Percentiles rank a stretch among this genome's conserved stretches.
Evolutionary conservation across 108 stramenopile species (phyloP).

Genomic region (Skeletonema tropicum): DNA sequence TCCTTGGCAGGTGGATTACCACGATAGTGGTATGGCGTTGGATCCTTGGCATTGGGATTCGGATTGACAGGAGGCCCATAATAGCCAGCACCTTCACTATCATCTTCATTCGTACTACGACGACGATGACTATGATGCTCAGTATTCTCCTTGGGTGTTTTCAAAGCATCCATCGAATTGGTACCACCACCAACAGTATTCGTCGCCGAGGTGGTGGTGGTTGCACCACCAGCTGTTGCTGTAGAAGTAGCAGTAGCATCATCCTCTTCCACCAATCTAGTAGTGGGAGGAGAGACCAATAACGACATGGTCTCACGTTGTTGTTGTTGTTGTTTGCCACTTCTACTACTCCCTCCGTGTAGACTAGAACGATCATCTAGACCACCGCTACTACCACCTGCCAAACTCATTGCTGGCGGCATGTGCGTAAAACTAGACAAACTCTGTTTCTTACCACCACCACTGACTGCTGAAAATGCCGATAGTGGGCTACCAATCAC

Average conservation of each 20-base stretch:
- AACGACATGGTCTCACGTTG: slow-evolving; percentile 2
- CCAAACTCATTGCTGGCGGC: no score
- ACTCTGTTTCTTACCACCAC: background rate
- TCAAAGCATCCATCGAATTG: background rate
- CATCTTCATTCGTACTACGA: background rate
- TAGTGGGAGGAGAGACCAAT: background rate
- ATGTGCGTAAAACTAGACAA: no score
- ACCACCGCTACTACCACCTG: background rate
- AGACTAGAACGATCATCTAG: background rate
- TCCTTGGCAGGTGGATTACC: background rate
- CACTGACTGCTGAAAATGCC: slow-evolving; percentile 24
- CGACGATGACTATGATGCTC: background rate
- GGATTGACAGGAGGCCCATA: background rate
- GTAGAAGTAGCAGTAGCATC: no score
- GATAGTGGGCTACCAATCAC: slow-evolving; percentile 19
- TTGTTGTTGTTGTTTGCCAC: no score
- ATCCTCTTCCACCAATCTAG: background rate
- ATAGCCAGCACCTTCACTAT: background rate
- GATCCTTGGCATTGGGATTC: slow-evolving; percentile 23
- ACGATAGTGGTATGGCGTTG: slow-evolving; percentile 34
- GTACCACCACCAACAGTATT: background rate
- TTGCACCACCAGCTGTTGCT: background rate
- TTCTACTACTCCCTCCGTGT: background rate
- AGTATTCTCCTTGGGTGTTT: background rate
- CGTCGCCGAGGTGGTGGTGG: background rate